Conservation (phyloP, 768 basidiomycete genomes). For the Gymnopilus dilepis region DNA sequence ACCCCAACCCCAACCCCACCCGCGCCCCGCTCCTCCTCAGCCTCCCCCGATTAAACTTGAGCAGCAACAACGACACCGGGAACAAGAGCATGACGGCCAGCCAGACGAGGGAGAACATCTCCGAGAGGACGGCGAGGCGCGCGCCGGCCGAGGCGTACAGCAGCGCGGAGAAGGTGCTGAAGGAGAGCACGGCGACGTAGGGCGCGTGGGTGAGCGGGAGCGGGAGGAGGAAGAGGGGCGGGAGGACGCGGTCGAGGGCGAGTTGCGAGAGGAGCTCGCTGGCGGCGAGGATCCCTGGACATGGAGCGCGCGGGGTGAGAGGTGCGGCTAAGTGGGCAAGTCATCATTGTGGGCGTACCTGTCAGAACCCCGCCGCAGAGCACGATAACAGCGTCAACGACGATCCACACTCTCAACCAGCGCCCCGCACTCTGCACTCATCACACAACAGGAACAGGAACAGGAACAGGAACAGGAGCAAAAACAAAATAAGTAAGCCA, state of each 20-base stretch:
- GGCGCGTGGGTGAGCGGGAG: constrained; percentile 58
- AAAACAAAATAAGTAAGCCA: too few relatives aligned
- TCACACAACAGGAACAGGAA: too few relatives aligned
- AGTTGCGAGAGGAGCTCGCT: constrained; percentile 64
- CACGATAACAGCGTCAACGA: constrained; percentile 72
- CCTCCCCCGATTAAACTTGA: constrained; percentile 70
- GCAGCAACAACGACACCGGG: constrained; percentile 59
- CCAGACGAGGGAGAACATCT: constrained; percentile 76
- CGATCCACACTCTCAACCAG: constrained; percentile 68
- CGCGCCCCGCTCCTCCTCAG: constrained; percentile 56
- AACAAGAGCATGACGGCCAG: constrained; percentile 68
- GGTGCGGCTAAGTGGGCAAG: too few relatives aligned
- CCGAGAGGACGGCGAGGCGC: constrained; percentile 56
- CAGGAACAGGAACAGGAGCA: too few relatives aligned
- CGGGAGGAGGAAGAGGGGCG: constrained; percentile 50
- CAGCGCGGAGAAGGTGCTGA: constrained; percentile 51
- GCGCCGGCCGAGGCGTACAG: constrained; percentile 67
- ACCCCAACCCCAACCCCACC: constrained; percentile 40
- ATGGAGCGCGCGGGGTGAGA: too few relatives aligned
- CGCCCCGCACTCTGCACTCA: constrained; percentile 62
- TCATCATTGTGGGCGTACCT: constrained; percentile 47
- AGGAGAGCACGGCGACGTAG: constrained; percentile 55
- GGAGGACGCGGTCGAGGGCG: constrained; percentile 64
- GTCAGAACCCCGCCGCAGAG: constrained; percentile 75
- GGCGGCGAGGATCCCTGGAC: constrained; percentile 55